Conservation (phyloP, 2,329 filamentous ascomycete genomes). For the Tolypocladium tropicale region DNA sequence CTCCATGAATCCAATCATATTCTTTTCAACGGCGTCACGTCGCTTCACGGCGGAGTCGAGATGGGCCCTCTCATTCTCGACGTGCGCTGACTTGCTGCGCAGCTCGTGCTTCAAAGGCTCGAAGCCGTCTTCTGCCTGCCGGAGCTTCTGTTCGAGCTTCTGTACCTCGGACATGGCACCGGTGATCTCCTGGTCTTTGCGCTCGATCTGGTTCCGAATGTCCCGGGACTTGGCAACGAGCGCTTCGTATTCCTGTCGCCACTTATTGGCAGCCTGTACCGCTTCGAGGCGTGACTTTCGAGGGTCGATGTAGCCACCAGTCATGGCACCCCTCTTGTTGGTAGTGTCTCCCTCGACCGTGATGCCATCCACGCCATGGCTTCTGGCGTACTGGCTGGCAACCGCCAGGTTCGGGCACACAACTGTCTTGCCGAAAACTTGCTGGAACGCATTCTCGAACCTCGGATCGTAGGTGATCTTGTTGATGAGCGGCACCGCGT, state of each 20-base stretch:
- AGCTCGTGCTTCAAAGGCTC: conserved; percentile 71
- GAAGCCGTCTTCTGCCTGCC: conserved; percentile 72
- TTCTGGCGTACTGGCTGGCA: conserved; percentile 83
- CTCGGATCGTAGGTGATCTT: conserved; percentile 70
- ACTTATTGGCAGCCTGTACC: conserved; percentile 63
- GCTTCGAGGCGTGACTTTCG: conserved; percentile 80
- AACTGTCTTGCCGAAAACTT: conserved; percentile 92
- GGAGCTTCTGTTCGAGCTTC: conserved; percentile 68
- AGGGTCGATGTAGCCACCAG: conserved; percentile 85
- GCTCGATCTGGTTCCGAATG: conserved; percentile 61
- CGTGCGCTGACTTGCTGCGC: conserved; percentile 60
- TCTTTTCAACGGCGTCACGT: conserved; percentile 60
- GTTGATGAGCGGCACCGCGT: conserved; percentile 77
- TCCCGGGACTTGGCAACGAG: conserved; percentile 53
- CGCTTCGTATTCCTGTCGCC: conserved; percentile 63
- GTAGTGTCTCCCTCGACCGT: conserved; percentile 91
- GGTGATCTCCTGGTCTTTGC: conserved; percentile 82
- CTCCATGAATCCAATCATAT: conserved; percentile 66
- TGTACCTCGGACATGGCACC: conserved; percentile 73
- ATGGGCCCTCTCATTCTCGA: conserved; percentile 63
- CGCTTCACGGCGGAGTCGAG: conserved; percentile 58
- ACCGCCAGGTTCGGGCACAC: conserved; percentile 85
- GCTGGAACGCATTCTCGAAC: conserved; percentile 80
- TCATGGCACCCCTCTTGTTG: conserved; percentile 91
- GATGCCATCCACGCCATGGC: conserved; percentile 84